These are phyloP conservation scores for Marchantia polymorpha DNA, from an alignment of 225 moss, liverwort and hornwort species.

Conservation along the genomic window DNA sequence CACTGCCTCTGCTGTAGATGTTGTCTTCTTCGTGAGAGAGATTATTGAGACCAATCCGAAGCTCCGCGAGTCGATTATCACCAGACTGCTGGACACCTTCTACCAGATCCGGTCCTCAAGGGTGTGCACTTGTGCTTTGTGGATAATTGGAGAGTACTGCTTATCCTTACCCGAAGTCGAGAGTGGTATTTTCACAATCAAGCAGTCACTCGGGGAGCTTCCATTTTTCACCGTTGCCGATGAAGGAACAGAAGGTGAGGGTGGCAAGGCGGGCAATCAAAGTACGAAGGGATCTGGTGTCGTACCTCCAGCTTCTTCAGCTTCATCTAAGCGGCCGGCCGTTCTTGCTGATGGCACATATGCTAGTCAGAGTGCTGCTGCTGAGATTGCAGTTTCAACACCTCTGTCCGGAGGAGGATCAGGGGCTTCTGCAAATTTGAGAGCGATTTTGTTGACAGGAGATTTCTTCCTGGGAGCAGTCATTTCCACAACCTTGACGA, in stretches of 20 bases:
- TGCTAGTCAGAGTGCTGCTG: conserved; percentile 91
- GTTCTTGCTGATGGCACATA: conserved; percentile 95
- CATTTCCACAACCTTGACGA: conserved; percentile 77
- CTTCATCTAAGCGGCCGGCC: conserved; percentile 90
- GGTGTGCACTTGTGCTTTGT: conserved; percentile 89
- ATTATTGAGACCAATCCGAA: conserved; percentile 89
- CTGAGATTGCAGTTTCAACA: conserved; percentile 54
- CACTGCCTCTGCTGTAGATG: conserved; percentile 89
- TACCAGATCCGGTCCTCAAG: conserved; percentile 92
- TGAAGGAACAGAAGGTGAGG: conserved; percentile 49
- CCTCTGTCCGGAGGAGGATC: conserved; percentile 41
- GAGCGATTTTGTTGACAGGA: conserved; percentile 79
- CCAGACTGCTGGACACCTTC: conserved; percentile 77
- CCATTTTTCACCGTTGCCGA: conserved; percentile 80
- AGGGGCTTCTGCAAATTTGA: conserved; percentile 64
- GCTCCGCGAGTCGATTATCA: conserved; percentile 82
- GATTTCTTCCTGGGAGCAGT: conserved; percentile 96
- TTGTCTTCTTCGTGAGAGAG: conserved; percentile 93
- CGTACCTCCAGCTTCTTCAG: conserved; percentile 53
- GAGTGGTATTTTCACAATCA: conserved; percentile 69
- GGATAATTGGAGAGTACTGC: conserved; percentile 97
- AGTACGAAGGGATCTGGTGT: conserved; percentile 28
- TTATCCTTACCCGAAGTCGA: conserved; percentile 72
- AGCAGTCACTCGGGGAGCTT: conserved; percentile 84
- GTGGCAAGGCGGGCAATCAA: conserved; percentile 33